Base-by-base conservation (phyloP, 2,329 filamentous ascomycete species). In the Fusarium graminum region DNA sequence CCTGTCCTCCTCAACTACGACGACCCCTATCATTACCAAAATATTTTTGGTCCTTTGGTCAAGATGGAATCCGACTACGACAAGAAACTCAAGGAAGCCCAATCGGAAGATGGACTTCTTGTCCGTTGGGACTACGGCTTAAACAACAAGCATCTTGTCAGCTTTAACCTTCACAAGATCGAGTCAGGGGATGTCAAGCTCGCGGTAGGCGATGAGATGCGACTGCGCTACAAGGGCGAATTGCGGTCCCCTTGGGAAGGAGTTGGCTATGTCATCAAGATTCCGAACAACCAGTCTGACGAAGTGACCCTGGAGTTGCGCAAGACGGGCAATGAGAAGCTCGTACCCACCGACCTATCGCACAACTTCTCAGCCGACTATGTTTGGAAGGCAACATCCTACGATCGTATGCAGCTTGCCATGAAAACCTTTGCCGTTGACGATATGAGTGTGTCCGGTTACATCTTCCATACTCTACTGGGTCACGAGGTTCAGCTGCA, bases 51-150 rank as follows among this genome's bases (percentile, higher is more conserved):
- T 0, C 95, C 95, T 1, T 84, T 99, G 14, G 96, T 99, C 74
- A 99, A 98, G 82, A 99, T 99, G 79, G 95, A 99, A 78, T 97
- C 95, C 41, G 95, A 99, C 79, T 99, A 99, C 76, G 95, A 99
- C 79, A 94, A 96, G 79, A 98, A 99, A 80, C 85, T 99, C 72
- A 99, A 99, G 81, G 95, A 99, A 78, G 93, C 94, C 1, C 95
- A 99, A 77, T 97, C 93, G 3, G 95, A 99, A 80, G 95, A 99
- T 79, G 92, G 92, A n/a, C 82, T 99, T 39, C 87, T 94, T 39
- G 93, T 99, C 61, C 91, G 92, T 54, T 99, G 95, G 95, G 93
- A 97, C 75, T 89, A 92, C 71, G 95, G 94, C 68, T 83, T 99
- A 44, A 99, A 99, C 82, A 97, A 97, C 82, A 99, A 98, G 82